Evolutionary conservation across 2,329 filamentous ascomycete genomes (phyloP), one percentile per base, ranked within the genome.

Genomic region (Aphanoascus verrucosus): DNA sequence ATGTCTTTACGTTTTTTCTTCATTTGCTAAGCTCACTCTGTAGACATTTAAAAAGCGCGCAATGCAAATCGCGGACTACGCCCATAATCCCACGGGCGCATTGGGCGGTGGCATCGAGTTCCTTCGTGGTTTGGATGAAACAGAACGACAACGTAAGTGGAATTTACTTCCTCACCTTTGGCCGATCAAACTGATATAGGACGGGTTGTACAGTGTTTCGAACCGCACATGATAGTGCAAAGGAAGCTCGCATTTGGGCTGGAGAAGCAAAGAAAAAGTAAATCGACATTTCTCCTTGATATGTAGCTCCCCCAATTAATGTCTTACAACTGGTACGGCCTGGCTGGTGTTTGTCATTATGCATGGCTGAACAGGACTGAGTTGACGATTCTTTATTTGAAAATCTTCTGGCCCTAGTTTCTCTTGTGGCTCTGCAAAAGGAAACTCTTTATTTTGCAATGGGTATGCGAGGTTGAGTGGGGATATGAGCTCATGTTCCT

Each of bases 71-170:
- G 86, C 86, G 5, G 81, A 97, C 65, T 88, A 95, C 66, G 91
- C 90, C 1, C 82, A 90, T 60, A 95, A 95, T 69, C 85, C 85
- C 2, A 82, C 84, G 8, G 84, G 85, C 12, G 84, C 84, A 9
- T 70, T 80, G 40, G 77, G 78, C 2, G 80, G 81, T 47, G 74
- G 83, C 1, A 83, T 83, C 54, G 90, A 96, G 60, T 97, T 97
- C 62, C 73, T 96, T 62, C 77, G 86, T 31, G 89, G 90, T 0
- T 69, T 98, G 53, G 93, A 97, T 64, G 90, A 97, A 72, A 89
- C 83, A 69, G 93, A 98, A 73, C 79, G 90, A 61, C 78, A 78
- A 56, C 63, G 80, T 82, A 64, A 65, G 74, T 69, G 42, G 42
- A 43, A 23, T 14, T 17, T 20, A 43, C 17, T 5, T 34, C 6